Evolutionary conservation across 2,329 filamentous ascomycete genomes (phyloP).

Genomic region (Trichoderma arundinaceum): DNA sequence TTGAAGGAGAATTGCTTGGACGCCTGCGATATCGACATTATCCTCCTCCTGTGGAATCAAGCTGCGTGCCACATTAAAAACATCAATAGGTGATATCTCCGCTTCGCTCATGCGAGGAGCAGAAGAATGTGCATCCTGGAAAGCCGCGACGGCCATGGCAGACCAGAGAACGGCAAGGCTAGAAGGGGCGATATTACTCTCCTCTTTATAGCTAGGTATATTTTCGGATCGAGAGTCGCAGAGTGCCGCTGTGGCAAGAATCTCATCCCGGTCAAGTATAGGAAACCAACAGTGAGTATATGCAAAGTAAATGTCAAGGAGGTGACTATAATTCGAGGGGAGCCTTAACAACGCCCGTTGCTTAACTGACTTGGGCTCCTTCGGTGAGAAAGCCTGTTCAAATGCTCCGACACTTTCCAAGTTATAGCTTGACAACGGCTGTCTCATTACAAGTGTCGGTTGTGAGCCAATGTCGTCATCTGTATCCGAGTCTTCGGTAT

Average conservation of each 20-base stretch:
- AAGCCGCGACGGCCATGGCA: slow-evolving; percentile 16
- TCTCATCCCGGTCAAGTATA: slow-evolving; percentile 12
- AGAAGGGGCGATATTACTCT: not conserved
- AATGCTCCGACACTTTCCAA: not conserved
- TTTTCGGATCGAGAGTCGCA: not conserved
- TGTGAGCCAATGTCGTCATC: not conserved
- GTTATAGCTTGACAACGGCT: not conserved
- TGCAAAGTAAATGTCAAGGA: slow-evolving; percentile 23
- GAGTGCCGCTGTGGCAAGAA: not conserved
- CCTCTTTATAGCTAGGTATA: not conserved
- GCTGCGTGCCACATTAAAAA: slow-evolving; percentile 14
- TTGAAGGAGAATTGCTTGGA: slow-evolving; percentile 23
- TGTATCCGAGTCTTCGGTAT: slow-evolving; percentile 14
- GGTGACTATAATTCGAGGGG: slow-evolving; percentile 1
- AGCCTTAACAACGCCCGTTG: not conserved
- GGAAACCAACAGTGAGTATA: slow-evolving; percentile 27
- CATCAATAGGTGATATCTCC: not conserved
- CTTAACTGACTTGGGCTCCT: not conserved
- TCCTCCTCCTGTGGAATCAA: slow-evolving; percentile 17
- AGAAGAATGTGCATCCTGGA: slow-evolving; percentile 22
- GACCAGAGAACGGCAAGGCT: slow-evolving; percentile 24
- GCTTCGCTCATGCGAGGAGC: slow-evolving; percentile 1
- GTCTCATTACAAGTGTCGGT: not conserved
- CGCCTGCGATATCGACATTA: not conserved
- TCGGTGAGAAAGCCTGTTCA: not conserved